Conservation (phyloP, 148 eudicot genomes). For the Polygonum maritimum region DNA sequence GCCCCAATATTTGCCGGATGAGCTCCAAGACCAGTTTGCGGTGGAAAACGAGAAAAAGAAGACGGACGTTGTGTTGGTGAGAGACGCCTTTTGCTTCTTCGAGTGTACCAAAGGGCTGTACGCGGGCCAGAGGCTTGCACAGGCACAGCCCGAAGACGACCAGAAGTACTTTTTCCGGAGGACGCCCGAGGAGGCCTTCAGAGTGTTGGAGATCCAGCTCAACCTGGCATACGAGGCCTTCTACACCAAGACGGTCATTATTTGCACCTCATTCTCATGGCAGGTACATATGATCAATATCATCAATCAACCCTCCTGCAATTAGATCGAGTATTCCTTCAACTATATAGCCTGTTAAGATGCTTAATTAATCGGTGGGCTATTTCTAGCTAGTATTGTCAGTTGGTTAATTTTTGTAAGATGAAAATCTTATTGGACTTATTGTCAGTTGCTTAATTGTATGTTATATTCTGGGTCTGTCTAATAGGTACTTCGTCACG, state of each 20-base stretch:
- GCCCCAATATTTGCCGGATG: background rate
- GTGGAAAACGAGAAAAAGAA: background rate
- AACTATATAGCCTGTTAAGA: too few species aligned
- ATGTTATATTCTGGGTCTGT: too few species aligned
- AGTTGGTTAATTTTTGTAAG: too few species aligned
- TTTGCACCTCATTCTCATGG: conserved; percentile 12
- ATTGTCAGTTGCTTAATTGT: too few species aligned
- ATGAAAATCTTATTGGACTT: too few species aligned
- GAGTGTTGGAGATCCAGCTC: conserved; percentile 39
- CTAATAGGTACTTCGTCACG: background rate
- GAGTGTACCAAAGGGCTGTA: conserved; percentile 31
- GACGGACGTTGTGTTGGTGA: conserved; percentile 21
- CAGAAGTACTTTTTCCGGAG: conserved; percentile 28
- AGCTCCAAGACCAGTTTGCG: background rate
- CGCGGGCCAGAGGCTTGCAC: conserved; percentile 32
- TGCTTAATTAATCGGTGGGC: too few species aligned
- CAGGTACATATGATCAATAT: background rate
- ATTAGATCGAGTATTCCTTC: too few species aligned
- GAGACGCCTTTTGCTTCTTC: conserved; percentile 22
- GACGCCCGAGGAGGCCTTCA: conserved; percentile 31
- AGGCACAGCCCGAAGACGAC: conserved; percentile 23
- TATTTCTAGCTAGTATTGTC: too few species aligned
- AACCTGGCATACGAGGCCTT: conserved; percentile 35
- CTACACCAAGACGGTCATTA: conserved; percentile 30
- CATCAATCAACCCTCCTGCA: too few species aligned